Conservation (phyloP, 2,329 filamentous ascomycete genomes). For the Aspergillus oerlinghausenensis region DNA sequence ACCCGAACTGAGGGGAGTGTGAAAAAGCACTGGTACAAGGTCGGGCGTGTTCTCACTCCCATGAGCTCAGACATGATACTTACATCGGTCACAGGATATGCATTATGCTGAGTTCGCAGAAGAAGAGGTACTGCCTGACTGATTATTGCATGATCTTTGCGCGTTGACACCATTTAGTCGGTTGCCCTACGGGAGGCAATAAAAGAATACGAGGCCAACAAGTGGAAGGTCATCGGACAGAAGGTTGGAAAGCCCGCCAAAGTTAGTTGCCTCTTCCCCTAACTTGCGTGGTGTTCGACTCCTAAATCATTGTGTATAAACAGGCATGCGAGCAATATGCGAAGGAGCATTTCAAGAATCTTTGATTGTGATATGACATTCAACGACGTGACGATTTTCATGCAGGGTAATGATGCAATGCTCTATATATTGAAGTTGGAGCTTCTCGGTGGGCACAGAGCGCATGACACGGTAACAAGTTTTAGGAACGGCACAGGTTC, state of each 20-base stretch:
- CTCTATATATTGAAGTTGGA: conserved; percentile 6
- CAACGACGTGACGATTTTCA: conserved; percentile 33
- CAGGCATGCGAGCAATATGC: conserved; percentile 88
- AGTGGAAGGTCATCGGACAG: conserved; percentile 95
- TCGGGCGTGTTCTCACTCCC: conserved; percentile 36
- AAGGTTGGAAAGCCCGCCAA: conserved; percentile 98
- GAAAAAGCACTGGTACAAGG: conserved; percentile 99
- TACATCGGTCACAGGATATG: conserved; percentile 68
- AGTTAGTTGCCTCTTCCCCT: conserved; percentile 43
- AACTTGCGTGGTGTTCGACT: conserved; percentile 13
- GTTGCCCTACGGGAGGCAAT: conserved; percentile 75
- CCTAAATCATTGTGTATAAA: conserved; percentile 13
- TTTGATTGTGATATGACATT: conserved; percentile 26
- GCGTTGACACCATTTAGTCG: conserved; percentile 27
- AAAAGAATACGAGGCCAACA: conserved; percentile 97
- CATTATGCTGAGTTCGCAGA: conserved; percentile 98
- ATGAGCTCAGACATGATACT: conserved; percentile 2
- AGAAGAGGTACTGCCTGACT: conserved; percentile 58
- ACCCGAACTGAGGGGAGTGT: conserved; percentile 92
- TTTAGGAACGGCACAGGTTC: background rate
- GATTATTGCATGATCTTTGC: background rate
- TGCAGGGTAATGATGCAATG: conserved; percentile 14
- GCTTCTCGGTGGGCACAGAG: background rate
- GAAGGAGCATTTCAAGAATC: conserved; percentile 76
- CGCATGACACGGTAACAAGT: background rate